These are phyloP conservation scores for Spatholobus suberectus DNA, from an alignment of 306 rosid species.

Conservation along the genomic window DNA sequence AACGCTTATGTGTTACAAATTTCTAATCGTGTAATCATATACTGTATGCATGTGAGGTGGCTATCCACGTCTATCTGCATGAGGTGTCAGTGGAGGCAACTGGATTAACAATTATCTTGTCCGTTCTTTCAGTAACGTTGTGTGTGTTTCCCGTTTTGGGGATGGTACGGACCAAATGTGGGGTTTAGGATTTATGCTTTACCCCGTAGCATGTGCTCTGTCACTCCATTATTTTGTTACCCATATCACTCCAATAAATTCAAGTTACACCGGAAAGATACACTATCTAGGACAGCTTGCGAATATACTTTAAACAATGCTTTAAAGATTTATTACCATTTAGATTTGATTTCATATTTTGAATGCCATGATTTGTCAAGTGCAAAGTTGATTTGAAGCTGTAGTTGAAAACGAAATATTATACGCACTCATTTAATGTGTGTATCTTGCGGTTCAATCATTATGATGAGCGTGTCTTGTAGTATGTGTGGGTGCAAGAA, in stretches of 20 bases:
- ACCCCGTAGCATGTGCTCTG: background rate
- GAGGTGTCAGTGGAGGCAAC: background rate
- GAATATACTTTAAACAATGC: background rate
- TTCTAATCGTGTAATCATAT: background rate
- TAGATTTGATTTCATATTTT: background rate
- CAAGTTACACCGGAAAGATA: background rate
- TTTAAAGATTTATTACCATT: background rate
- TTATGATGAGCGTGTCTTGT: no score
- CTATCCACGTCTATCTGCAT: background rate
- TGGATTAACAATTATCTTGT: background rate
- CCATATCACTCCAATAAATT: background rate
- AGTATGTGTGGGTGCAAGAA: no score
- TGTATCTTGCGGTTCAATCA: no score
- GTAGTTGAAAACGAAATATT: no score
- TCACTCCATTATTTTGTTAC: background rate
- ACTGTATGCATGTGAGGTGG: background rate
- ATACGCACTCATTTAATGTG: no score
- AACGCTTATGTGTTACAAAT: no score
- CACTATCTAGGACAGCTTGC: background rate
- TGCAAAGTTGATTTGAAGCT: no score
- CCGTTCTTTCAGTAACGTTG: background rate
- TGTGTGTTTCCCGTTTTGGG: background rate
- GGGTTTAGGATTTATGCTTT: constrained; percentile 3
- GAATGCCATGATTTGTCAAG: background rate
- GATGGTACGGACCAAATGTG: background rate